Evolutionary conservation across 192 early-diverging fungal genomes (phyloP), one percentile per base, ranked within the genome.

Genomic region (Backusella circina): DNA sequence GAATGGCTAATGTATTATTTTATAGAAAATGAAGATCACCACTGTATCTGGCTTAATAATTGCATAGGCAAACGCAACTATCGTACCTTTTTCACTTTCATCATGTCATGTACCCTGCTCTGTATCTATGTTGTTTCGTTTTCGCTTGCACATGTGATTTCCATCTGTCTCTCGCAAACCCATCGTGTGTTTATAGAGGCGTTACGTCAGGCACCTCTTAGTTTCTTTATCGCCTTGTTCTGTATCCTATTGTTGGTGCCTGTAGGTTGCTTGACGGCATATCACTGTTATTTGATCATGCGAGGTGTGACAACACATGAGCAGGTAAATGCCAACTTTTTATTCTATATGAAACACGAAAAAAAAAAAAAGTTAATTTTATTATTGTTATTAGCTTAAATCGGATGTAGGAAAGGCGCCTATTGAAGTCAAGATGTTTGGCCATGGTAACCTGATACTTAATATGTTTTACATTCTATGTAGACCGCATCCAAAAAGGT

Each of bases 11-110:
- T 71, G 65, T n/a, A 35, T 38, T 72, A n/a, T 38, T 23, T 51
- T 71, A 15, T 68, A 89, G 92, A 93, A 77, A 89, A 91, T 72
- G 89, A 90, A 70, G 93, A 95, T 82, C 93, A 96, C 73, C 95
- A 98, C 80, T 98, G 97, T 79, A 92, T 95, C 30, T 98, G 96
- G 96, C 91, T 94, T 8, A 95, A 92, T 76, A 97, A 95, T 82
- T 97, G 96, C 80, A 89, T 98, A 57, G 97, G 97, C 4, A 88
- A 88, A 36, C 82, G 92, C 70, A 94, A 94, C 81, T 94, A 93
- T 80, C 87, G 90, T 16, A 89, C 91, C 50, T 98, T 98, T 75
- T 92, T 95, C 77, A 88, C 87, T 15, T 96, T 96, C 71, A 82
- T 96, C 7, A 50, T 86, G 33, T 78, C 86, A 0, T 82, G 85